These are phyloP conservation scores for Balamuthia mandrillaris DNA, from an alignment of 208 protist species.

Conservation along the genomic window DNA sequence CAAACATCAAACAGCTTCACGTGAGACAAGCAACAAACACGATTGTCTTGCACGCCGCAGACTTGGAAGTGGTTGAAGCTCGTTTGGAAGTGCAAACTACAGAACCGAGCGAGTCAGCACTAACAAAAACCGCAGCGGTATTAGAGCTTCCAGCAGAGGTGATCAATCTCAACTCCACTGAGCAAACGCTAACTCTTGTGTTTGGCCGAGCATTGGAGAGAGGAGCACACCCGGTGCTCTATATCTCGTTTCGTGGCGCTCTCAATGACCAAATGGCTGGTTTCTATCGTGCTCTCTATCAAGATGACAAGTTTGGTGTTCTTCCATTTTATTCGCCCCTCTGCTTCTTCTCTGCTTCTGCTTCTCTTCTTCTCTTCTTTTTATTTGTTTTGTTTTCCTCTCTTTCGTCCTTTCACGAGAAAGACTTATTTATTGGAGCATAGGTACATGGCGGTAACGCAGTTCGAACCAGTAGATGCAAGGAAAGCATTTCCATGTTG, in stretches of 20 bases:
- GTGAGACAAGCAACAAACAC: no score
- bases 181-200: no score
- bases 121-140: no score
- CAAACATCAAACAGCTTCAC: no score
- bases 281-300: constrained; percentile 79
- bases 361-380: not conserved
- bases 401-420: not conserved
- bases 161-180: no score
- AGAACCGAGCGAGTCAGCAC: no score
- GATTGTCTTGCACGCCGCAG: no score
- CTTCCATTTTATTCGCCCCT: no score
- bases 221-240: constrained; percentile 51
- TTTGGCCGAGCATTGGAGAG: constrained; percentile 32
- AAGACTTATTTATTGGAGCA: no score
- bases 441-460: constrained; percentile 29
- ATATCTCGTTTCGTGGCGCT: constrained; percentile 75
- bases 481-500: constrained; percentile 88
- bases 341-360: not conserved
- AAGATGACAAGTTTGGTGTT: constrained; percentile 7
- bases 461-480: constrained; percentile 70
- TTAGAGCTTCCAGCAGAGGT: no score
- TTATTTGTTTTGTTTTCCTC: not conserved
- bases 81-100: no score
- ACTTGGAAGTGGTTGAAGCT: no score
- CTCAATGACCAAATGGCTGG: constrained; percentile 85